Base-by-base conservation (phyloP, 768 basidiomycete genomes). In the Mycena albidolilacea region DNA sequence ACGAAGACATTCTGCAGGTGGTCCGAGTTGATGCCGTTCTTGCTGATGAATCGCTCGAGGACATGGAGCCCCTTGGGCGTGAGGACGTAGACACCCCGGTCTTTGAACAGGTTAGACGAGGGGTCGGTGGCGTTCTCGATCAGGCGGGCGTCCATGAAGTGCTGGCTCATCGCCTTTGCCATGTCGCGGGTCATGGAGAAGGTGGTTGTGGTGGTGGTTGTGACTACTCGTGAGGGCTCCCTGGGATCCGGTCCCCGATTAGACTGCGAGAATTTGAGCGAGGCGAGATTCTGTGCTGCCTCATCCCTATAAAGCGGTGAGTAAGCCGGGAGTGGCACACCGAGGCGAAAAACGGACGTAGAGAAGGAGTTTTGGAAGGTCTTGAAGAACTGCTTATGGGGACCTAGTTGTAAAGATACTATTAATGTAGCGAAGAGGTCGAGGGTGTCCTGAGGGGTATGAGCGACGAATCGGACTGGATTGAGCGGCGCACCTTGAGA, bases 141-240 rank as follows among this genome's bases (percentile, higher is more conserved):
- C 74, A 99, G 88, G 75, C 97, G 95, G 70, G 98, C 97, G 77
- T 99, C 98, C 96, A 99, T 98, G 81, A 99, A 99, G 81, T 99
- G 97, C 84, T 99, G 98, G 85, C 96, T 95, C 93, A 99, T 99
- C 43, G 96, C 96, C 85, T 98, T 99, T 75, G 98, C 98, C 95
- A 99, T 99, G 57, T 99, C 98, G 77, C 98, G 93, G 77, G 96
- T 96, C 98, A 99, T 99, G 73, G 96, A 96, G 86, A 99, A 99
- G 43, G 98, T 99, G 54, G 98, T 99, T 7, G 98, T 99, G 7
- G 98, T 99, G 0, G 98, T 99, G 0, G 98, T 99, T 79, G 98
- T 99, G 81, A 99, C 94, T 83, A 99, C 96, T 80, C 98, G 93
- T 83, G 95, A 92, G 78, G 97, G 96, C 84, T 99, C 98, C 85